Evolutionary conservation across 2,329 filamentous ascomycete species (phyloP), one percentile per base, ranked within the genome.

Genomic region (Penicillium sp.): DNA sequence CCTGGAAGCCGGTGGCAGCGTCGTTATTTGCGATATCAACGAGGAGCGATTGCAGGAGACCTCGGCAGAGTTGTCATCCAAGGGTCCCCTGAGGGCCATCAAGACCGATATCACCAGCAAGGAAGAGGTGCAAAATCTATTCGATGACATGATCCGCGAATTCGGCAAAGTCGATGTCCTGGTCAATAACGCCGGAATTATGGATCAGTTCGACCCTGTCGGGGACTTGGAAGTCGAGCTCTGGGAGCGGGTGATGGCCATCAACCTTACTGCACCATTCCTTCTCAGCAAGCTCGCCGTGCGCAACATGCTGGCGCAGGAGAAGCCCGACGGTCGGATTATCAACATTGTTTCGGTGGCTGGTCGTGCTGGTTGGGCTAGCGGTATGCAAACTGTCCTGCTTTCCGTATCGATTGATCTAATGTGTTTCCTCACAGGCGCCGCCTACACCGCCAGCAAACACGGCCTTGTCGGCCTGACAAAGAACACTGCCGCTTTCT

Each of bases 201-300:
- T 82, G 71, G 82, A 85, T 61, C 70, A 68, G 25, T 82, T 84
- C 57, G 76, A 80, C 39, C 76, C 80, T 0, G 78, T 78, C 0
- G 81, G 77, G 14, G 71, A 73, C 7, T 64, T 77, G 45, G 71
- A 77, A 18, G 70, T 72, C 51, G 67, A 66, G 1, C 60, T 75
- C 1, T 85, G 81, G 81, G 75, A 84, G 53, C 70, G 70, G 4
- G 77, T 84, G 5, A 73, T 86, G 31, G 74, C 72, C 11, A 69
- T 84, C 53, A 85, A 85, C 58, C 66, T 84, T 31, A 84, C 79
- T 5, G 82, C 79, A 0, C 74, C 80, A 0, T 81, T 78, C 48
- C 62, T 83, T 40, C 69, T 81, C 44, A 79, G 74, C 49, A 80
- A 81, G 62, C 64, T 75, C 4, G 80, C 78, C 7, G 73, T 84